Evolutionary conservation across 2,329 filamentous ascomycete species (phyloP), one percentile per base, ranked within the genome.

Genomic region (Zasmidium angulare): DNA sequence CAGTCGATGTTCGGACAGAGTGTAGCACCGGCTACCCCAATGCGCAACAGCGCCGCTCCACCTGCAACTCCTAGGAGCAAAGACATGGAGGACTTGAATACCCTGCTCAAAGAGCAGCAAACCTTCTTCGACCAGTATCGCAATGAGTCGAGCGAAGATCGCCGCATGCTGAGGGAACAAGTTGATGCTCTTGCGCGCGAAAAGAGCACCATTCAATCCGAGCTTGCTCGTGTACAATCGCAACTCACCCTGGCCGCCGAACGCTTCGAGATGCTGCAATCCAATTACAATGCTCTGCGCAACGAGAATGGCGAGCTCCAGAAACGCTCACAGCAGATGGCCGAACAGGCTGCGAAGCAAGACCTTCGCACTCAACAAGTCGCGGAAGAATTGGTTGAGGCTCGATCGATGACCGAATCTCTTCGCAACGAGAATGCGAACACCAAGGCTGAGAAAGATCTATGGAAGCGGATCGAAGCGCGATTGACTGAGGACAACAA

Each of bases 401-500:
- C 89, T 3, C 89, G 88, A 72, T 89, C 89, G 29, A 78, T 93
- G 54, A 81, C 90, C 2, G 93, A 99, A 70, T 93, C 91, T 70
- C 84, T 97, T 75, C 89, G 92, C 54, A 92, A 91, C 65, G 95
- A 99, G 73, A 91, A 88, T 55, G 88, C 92, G 17, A 97, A 98
- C 70, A 84, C 97, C 31, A 96, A 96, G 74, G 93, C 93, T 0
- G 93, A 98, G 75, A 96, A 96, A 77, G 89, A 91, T 40, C 82
- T 99, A 10, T 96, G 90, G 89, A 96, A 95, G 78, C 91, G 89
- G 57, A 96, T 97, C 31, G 93, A 98, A 72, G 88, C 90, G 63
- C 87, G 96, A 54, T 81, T 98, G 47, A 89, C 86, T 63, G 91
- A 95, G 68, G 93, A 98, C 71, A 96, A 95, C 64, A 91, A 96